Conservation (phyloP, 2,329 filamentous ascomycete species). For the Coniochaeta prunicola region DNA sequence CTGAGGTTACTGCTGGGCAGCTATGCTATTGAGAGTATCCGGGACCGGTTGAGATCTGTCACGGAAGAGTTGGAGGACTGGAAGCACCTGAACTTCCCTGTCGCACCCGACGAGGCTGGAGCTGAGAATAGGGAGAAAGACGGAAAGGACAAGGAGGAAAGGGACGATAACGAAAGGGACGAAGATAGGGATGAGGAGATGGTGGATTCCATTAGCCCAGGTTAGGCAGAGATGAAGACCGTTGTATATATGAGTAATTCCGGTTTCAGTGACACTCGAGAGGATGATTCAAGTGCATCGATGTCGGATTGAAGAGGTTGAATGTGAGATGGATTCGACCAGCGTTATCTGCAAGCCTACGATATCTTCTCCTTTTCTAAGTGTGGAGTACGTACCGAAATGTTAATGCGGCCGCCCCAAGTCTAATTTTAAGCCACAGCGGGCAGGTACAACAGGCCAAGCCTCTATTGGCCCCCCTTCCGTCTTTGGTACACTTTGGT, state of each 20-base stretch:
- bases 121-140: constrained; percentile 18
- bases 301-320: too few relatives aligned
- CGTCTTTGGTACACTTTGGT: background rate
- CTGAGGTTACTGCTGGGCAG: constrained; percentile 79
- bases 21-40: constrained; percentile 92
- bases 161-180: constrained; percentile 9
- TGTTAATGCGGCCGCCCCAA: background rate
- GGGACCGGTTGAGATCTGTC: constrained; percentile 80
- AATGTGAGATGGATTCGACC: too few relatives aligned
- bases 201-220: constrained; percentile 4
- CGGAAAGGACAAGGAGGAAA: constrained; percentile 10
- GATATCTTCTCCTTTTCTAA: too few relatives aligned
- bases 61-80: constrained; percentile 94
- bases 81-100: constrained; percentile 73
- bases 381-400: background rate
- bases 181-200: constrained; percentile 8
- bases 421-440: background rate
- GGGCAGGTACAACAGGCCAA: background rate
- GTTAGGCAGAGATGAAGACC: background rate
- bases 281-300: background rate
- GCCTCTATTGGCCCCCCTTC: background rate
- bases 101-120: constrained; percentile 27
- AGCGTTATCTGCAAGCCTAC: too few relatives aligned
- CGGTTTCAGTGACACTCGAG: background rate
- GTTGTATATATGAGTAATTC: background rate